Evolutionary conservation across 1,284 basidiomycete species (phyloP).

Genomic region (Volvariella volvacea): DNA sequence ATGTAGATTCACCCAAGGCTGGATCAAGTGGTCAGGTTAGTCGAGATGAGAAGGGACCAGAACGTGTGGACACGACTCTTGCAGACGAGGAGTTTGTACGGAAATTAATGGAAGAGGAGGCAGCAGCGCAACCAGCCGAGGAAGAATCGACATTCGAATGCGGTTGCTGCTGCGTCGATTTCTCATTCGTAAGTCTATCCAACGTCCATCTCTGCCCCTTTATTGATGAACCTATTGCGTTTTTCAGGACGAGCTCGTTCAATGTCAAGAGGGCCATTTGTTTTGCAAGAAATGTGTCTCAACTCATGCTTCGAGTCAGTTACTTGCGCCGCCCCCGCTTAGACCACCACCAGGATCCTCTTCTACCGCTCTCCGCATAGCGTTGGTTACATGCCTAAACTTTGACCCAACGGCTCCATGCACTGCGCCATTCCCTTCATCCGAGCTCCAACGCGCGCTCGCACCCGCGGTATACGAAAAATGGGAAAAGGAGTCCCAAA

Average conservation of each 20-base stretch:
- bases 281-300: conserved; percentile 62
- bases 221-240: conserved; percentile 7
- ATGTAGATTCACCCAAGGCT: too few species aligned
- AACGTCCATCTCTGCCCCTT: background rate
- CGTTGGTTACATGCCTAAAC: background rate
- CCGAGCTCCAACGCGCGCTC: conserved; percentile 61
- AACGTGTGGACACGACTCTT: too few species aligned
- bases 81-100: too few species aligned
- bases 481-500: conserved; percentile 29
- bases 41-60: too few species aligned
- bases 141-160: conserved; percentile 51
- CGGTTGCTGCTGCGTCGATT: conserved; percentile 74
- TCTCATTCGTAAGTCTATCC: conserved; percentile 52
- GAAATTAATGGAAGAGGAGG: too few species aligned
- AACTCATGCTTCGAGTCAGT: conserved; percentile 34
- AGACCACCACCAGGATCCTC: background rate
- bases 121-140: background rate
- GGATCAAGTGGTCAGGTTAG: too few species aligned
- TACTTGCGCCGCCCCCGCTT: background rate
- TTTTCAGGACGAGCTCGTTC: conserved; percentile 68
- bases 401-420: conserved; percentile 38
- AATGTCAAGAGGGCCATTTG: conserved; percentile 78
- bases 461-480: background rate
- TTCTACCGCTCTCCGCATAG: background rate
- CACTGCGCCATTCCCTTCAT: conserved; percentile 56